These are phyloP conservation scores for Xylariomycetidae sp. DNA, from an alignment of 2,329 filamentous ascomycete genomes.

Conservation along the genomic window DNA sequence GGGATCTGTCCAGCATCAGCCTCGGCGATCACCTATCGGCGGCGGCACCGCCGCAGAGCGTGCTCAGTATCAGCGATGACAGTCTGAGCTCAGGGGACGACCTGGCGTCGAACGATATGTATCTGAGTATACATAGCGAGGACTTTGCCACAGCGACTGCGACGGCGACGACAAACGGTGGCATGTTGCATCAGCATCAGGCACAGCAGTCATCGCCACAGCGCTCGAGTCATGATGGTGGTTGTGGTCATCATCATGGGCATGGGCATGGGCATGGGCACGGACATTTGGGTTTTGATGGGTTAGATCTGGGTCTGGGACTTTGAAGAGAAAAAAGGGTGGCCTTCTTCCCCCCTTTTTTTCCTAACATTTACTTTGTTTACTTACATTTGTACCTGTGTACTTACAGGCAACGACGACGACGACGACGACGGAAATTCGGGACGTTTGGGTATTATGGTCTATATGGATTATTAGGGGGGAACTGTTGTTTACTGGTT, in stretches of 20 bases:
- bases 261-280: slow-evolving; percentile 14
- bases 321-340: too few species aligned
- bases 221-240: too few species aligned
- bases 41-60: slow-evolving; percentile 43
- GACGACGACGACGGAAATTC: too few species aligned
- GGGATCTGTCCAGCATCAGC: slow-evolving; percentile 49
- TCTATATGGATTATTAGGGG: too few species aligned
- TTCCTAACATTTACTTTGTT: too few species aligned
- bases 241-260: slow-evolving; percentile 1
- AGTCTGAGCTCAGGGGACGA: slow-evolving; percentile 54
- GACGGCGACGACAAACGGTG: slow-evolving; percentile 13
- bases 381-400: too few species aligned
- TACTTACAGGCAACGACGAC: too few species aligned
- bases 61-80: slow-evolving; percentile 55
- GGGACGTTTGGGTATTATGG: too few species aligned
- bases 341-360: too few species aligned
- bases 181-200: neutral
- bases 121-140: slow-evolving; percentile 36
- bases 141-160: slow-evolving; percentile 23
- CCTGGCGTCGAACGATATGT: slow-evolving; percentile 39
- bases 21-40: slow-evolving; percentile 39
- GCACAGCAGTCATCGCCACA: too few species aligned
- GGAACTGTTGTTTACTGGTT: too few species aligned
- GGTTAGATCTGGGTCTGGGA: slow-evolving; percentile 18
- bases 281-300: slow-evolving; percentile 18